phyloP scores from a whole-genome alignment of 2,329 filamentous ascomycete genomes.

The Pseudopithomyces maydicus region DNA sequence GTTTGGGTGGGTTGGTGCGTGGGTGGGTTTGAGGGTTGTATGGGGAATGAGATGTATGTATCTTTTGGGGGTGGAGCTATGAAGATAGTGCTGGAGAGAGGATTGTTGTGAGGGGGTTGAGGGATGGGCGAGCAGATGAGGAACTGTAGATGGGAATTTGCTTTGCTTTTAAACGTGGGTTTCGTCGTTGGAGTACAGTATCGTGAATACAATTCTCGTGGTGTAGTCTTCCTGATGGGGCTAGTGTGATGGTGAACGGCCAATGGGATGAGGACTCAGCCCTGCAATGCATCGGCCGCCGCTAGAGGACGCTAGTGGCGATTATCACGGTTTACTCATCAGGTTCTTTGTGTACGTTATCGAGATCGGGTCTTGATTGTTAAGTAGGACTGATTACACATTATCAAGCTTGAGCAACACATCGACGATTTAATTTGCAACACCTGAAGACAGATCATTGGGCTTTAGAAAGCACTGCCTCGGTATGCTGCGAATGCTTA shows the following conservation, averaged over 20 bases:
- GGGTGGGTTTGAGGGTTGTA: not conserved
- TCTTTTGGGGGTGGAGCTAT: not conserved
- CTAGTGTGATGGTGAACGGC: not conserved
- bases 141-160: not conserved
- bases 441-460: too few species aligned
- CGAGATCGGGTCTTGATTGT: not conserved
- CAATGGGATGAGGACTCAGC: not conserved
- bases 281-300: conserved; percentile 6
- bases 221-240: not conserved
- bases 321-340: not conserved
- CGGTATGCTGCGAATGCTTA: too few species aligned
- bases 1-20: not conserved
- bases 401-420: too few species aligned
- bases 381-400: too few species aligned
- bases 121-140: not conserved
- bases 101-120: not conserved
- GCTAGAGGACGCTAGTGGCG: not conserved
- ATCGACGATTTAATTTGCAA: too few species aligned
- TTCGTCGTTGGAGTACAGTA: not conserved
- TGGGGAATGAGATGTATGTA: not conserved
- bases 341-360: not conserved
- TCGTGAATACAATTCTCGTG: not conserved
- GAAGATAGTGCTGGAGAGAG: not conserved
- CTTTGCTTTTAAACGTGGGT: not conserved
- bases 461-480: too few species aligned